Percentiles rank a stretch among this genome's conserved stretches.
Evolutionary conservation across 345 rosid species (phyloP).

Genomic region (Tarenaya hassleriana): DNA sequence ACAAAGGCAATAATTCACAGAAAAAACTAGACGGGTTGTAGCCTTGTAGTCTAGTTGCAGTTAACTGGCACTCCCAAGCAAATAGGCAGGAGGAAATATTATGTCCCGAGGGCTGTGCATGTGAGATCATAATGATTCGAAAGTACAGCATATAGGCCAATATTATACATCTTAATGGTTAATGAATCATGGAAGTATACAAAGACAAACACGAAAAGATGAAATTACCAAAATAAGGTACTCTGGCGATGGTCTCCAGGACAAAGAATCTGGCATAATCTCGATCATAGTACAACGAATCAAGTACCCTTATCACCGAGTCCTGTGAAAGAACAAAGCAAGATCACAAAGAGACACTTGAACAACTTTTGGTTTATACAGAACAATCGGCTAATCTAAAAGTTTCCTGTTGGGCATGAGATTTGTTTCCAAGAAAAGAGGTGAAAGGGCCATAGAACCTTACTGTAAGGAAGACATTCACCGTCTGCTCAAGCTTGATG

Average conservation of each 20-base stretch:
- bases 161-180: too few species aligned
- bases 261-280: conserved; percentile 88
- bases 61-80: neutral
- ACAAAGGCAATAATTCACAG: neutral
- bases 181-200: neutral
- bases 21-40: neutral
- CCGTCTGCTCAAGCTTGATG: conserved; percentile 67
- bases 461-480: conserved; percentile 82
- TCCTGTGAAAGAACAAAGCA: conserved; percentile 44
- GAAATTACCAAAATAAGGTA: conserved; percentile 84
- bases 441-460: conserved; percentile 8
- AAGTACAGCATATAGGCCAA: too few species aligned
- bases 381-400: neutral
- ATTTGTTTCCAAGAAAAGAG: neutral
- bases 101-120: neutral
- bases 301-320: conserved; percentile 81
- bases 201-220: neutral
- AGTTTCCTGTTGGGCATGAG: neutral
- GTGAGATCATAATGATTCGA: too few species aligned
- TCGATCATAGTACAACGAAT: conserved; percentile 68
- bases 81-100: neutral
- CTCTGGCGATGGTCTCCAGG: conserved; percentile 95
- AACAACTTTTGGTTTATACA: neutral
- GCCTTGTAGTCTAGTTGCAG: neutral
- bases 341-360: neutral